phyloP scores from a whole-genome alignment of 2,329 filamentous ascomycete species.

The Ceratocystis albifundus region DNA sequence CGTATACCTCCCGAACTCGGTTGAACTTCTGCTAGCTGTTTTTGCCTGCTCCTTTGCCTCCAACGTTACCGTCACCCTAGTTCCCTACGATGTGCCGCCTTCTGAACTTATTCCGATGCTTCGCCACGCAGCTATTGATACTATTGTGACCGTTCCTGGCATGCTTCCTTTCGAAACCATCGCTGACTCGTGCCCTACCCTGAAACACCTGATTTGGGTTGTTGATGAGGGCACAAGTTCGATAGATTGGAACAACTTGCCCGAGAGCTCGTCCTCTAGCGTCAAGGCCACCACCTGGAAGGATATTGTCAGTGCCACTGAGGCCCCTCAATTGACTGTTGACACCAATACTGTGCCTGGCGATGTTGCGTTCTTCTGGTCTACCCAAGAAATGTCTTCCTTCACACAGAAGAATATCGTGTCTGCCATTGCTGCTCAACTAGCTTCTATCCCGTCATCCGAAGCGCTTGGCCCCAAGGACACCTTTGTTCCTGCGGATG shows the following conservation, averaged over 20 bases:
- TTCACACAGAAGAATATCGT: constrained; percentile 78
- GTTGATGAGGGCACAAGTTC: constrained; percentile 82
- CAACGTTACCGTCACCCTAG: constrained; percentile 66
- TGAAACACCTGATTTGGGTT: constrained; percentile 81
- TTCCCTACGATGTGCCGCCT: constrained; percentile 69
- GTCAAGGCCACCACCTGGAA: constrained; percentile 88
- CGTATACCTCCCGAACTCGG: constrained; percentile 83
- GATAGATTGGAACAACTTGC: constrained; percentile 89
- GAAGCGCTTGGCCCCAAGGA: constrained; percentile 66
- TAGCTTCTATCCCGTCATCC: constrained; percentile 60
- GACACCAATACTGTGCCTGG: constrained; percentile 43
- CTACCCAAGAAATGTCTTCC: constrained; percentile 59
- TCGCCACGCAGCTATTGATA: constrained; percentile 61
- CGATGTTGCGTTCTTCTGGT: constrained; percentile 58
- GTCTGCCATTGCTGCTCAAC: constrained; percentile 69
- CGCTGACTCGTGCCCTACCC: constrained; percentile 53
- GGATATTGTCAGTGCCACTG: constrained; percentile 61
- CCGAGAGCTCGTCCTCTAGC: constrained; percentile 59
- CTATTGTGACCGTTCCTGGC: constrained; percentile 73
- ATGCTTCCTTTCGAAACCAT: constrained; percentile 71
- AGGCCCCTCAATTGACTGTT: constrained; percentile 53
- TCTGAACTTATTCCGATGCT: constrained; percentile 61
- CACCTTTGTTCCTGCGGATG: constrained; percentile 73
- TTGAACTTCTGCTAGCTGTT: constrained; percentile 70
- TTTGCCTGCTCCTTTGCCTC: constrained; percentile 83